These are phyloP conservation scores for Ilyonectria robusta DNA, from an alignment of 2,329 filamentous ascomycete species.

Conservation along the genomic window DNA sequence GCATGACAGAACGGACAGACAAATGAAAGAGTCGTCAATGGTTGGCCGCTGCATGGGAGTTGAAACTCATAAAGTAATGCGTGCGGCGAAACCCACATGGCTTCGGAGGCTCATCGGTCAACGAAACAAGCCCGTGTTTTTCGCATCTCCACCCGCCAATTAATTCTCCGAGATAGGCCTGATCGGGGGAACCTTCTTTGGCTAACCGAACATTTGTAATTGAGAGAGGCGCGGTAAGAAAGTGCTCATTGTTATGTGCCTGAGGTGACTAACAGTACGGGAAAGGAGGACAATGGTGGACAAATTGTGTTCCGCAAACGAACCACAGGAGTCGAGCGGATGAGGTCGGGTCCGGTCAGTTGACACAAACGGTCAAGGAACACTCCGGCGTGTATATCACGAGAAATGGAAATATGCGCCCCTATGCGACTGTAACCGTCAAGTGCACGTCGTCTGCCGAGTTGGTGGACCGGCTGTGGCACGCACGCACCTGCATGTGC, in stretches of 20 bases:
- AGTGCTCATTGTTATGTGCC: background rate
- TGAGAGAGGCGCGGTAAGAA: background rate
- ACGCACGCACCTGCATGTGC: background rate
- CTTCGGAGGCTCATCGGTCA: conserved; percentile 48
- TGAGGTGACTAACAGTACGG: background rate
- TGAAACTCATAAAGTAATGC: conserved; percentile 27
- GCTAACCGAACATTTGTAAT: background rate
- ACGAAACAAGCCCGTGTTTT: conserved; percentile 24
- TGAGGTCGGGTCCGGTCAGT: conserved; percentile 4
- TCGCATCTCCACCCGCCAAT: conserved; percentile 21
- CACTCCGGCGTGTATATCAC: background rate
- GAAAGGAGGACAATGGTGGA: background rate
- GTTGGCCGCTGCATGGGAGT: conserved; percentile 7
- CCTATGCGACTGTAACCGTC: conserved; percentile 19
- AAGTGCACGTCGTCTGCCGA: conserved; percentile 9
- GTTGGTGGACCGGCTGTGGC: conserved; percentile 9
- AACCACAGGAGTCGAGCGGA: conserved; percentile 2
- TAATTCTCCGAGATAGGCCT: conserved; percentile 30
- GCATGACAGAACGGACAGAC: conserved; percentile 26
- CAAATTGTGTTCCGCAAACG: conserved; percentile 14
- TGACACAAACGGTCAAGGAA: background rate
- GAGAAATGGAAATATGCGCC: conserved; percentile 16
- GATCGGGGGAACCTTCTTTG: conserved; percentile 23
- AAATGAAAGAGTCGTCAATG: conserved; percentile 21
- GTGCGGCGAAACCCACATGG: conserved; percentile 43